These are phyloP conservation scores for Boletellus emodensis DNA, from an alignment of 768 basidiomycete genomes.

Conservation along the genomic window DNA sequence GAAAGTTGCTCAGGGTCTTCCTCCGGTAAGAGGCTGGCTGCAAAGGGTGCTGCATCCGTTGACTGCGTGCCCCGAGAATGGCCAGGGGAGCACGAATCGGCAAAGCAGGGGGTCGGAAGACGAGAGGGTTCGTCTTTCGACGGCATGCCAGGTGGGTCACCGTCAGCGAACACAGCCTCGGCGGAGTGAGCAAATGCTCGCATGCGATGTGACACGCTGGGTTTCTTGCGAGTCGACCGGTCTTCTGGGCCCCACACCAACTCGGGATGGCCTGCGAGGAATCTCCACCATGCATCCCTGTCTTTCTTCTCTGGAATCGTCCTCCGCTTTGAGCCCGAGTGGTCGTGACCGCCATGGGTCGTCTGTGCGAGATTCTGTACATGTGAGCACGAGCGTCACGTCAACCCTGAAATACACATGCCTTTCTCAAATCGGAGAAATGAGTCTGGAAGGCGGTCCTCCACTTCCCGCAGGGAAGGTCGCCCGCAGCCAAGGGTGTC, in stretches of 20 bases:
- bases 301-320: constrained; percentile 67
- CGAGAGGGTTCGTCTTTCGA: constrained; percentile 1
- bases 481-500: constrained; percentile 23
- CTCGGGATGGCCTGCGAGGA: constrained; percentile 64
- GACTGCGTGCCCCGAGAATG: neutral
- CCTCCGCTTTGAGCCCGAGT: constrained; percentile 21
- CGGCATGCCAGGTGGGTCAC: neutral
- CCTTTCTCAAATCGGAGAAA: constrained; percentile 66
- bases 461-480: constrained; percentile 69
- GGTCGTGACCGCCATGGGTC: constrained; percentile 28
- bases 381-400: constrained; percentile 4
- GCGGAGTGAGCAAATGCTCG: constrained; percentile 35
- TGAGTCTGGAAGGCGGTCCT: constrained; percentile 49
- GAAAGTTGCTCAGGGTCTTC: constrained; percentile 12
- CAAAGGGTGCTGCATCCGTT: neutral
- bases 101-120: neutral
- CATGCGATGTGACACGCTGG: constrained; percentile 23
- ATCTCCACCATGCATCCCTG: constrained; percentile 79
- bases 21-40: neutral
- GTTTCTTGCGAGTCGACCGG: constrained; percentile 12
- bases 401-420: neutral
- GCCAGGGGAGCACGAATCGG: neutral
- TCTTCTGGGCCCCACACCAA: constrained; percentile 55
- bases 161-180: neutral
- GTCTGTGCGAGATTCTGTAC: constrained; percentile 64